Percentiles rank a stretch among this genome's conserved stretches.
Conservation (phyloP, 495 filamentous ascomycete species). For the Talaromyces liani region DNA sequence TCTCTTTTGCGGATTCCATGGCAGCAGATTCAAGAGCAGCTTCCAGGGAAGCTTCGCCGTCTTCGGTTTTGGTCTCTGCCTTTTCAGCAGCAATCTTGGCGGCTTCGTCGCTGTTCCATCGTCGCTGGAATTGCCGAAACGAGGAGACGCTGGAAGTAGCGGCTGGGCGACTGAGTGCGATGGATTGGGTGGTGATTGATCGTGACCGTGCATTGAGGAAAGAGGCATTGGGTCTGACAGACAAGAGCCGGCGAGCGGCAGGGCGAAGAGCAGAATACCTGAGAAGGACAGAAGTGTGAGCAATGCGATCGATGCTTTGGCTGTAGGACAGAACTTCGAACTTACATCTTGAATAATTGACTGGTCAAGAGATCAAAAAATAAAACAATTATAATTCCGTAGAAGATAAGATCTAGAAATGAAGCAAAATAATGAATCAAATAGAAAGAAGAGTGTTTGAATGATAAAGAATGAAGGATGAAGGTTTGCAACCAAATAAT, state of each 20-base stretch:
- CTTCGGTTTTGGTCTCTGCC: conserved; percentile 15
- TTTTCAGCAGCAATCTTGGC: conserved; percentile 17
- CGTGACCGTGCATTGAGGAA: conserved; percentile 30
- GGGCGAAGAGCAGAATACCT: conserved; percentile 34
- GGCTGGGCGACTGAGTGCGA: conserved; percentile 13
- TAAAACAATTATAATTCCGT: background rate
- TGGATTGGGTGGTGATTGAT: conserved; percentile 22
- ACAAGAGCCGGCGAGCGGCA: conserved; percentile 48
- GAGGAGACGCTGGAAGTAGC: conserved; percentile 8
- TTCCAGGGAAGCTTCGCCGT: conserved; percentile 11
- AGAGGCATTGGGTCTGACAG: conserved; percentile 35
- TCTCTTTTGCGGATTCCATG: background rate
- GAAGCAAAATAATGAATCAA: background rate
- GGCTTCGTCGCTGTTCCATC: conserved; percentile 36
- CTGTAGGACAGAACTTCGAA: background rate
- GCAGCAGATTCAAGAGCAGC: background rate
- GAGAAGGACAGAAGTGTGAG: background rate
- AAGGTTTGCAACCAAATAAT: background rate
- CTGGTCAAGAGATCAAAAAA: background rate
- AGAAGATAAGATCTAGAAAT: background rate
- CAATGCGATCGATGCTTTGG: background rate
- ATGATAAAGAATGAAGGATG: background rate
- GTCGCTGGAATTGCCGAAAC: conserved; percentile 24
- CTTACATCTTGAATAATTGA: background rate
- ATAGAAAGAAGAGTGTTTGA: background rate